Base-by-base conservation (phyloP, 2,329 filamentous ascomycete genomes). In the Botrytis tulipae region DNA sequence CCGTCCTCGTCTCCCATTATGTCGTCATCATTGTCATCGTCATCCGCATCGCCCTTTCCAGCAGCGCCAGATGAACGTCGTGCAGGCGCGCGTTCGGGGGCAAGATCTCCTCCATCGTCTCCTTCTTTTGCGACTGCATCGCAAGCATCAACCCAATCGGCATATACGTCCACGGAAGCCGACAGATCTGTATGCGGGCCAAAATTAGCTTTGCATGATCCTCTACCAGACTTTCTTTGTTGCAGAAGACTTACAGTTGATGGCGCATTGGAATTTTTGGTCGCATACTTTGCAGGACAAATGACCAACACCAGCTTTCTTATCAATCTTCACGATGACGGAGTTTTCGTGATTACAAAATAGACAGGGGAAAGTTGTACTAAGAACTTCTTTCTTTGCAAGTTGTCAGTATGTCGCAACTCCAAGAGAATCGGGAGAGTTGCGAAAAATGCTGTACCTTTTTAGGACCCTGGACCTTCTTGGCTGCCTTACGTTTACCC, bases 281-380 rank as follows among this genome's bases (percentile, higher is more conserved):
- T 93, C 95, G 83, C 96, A 99, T 71, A 97, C 90, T 82, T 95
- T 97, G 85, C 96, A 99, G 74, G 91, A 90, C 40, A 99, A 86
- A 75, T 92, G 89, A 65, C 95, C 96, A 54, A 97, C 88, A 70
- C 94, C 94, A 42, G 90, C 86, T 82, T 98, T 98, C 87, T 97
- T 97, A 82, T 99, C 94, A 69, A 99, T 87, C 83, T 97, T 96
- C 78, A 98, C 93, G 42, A 90, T 88, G 70, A 99, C 93, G 0
- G 95, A 93, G 77, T 94, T 96, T 82, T 98, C 96, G 84, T 98
- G 95, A 82, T 98, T 98, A 87, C 96, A 99, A 85, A 99, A 99
- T 63, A 99, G 90, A 82, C 96, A 99, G 73, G 95, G 93, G 83
- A 99, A 99, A n/a, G 90, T 89, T 4, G 93, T 95, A 5, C 92